These are phyloP conservation scores for Stephania yunnanensis DNA, from an alignment of 164 flowering plant genomes.

Conservation along the genomic window DNA sequence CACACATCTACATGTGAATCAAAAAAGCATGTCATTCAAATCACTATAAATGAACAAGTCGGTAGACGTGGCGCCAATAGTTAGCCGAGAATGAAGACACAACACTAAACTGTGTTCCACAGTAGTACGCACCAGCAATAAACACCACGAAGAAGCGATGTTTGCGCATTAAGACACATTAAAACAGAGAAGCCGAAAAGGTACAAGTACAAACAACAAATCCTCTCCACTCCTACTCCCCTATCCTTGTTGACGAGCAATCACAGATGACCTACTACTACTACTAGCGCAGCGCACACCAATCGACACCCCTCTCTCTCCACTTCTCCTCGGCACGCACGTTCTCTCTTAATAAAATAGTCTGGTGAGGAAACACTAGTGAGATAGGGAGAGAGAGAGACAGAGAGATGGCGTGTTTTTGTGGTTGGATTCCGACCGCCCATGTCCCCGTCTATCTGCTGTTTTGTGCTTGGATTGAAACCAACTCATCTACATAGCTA, in stretches of 20 bases:
- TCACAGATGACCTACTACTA: background rate
- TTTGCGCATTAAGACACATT: background rate
- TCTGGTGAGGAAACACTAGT: background rate
- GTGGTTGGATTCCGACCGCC: slow-evolving; percentile 26
- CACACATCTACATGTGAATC: too few relatives aligned
- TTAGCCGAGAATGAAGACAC: background rate
- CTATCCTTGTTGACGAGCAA: background rate
- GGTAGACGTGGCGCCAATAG: background rate
- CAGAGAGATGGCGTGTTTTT: slow-evolving; percentile 1
- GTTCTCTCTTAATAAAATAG: background rate
- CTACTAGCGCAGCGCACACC: background rate
- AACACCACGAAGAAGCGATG: background rate
- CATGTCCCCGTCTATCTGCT: slow-evolving; percentile 43
- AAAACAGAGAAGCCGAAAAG: slow-evolving; percentile 1
- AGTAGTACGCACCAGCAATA: background rate
- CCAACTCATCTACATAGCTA: slow-evolving; percentile 6
- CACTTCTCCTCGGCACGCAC: background rate
- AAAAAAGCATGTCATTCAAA: too few relatives aligned
- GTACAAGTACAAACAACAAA: slow-evolving; percentile 1
- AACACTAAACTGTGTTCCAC: background rate
- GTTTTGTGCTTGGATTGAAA: slow-evolving; percentile 38
- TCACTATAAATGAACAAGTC: background rate
- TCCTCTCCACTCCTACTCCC: background rate
- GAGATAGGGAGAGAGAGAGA: background rate
- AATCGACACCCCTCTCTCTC: background rate